phyloP scores from a whole-genome alignment of 306 rosid species.

The apple (Malus domestica) region ASM211411v1 NC_041797.1:8580001-8580500 shows the following conservation, averaged over 20 bases:
- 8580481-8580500: conserved; percentile 94
- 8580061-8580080: neutral
- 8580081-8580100: conserved; percentile 5
- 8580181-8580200: conserved; percentile 21
- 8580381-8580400: conserved; percentile 60
- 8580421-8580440: conserved; percentile 73
- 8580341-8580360: conserved; percentile 73
- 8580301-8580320: conserved; percentile 58
- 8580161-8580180: conserved; percentile 45
- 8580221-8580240: conserved; percentile 46
- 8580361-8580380: conserved; percentile 52
- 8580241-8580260: conserved; percentile 11
- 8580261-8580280: conserved; percentile 46
- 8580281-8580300: conserved; percentile 66
- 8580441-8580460: conserved; percentile 88
- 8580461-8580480: conserved; percentile 85
- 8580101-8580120: neutral
- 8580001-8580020: neutral
- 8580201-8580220: conserved; percentile 28
- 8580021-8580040: neutral
- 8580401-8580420: conserved; percentile 63
- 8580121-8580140: neutral
- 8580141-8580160: conserved; percentile 32
- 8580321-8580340: conserved; percentile 56
- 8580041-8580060: neutral